phyloP scores from a whole-genome alignment of 108 stramenopile species.

The Fistulifera pelliculosa region DNA sequence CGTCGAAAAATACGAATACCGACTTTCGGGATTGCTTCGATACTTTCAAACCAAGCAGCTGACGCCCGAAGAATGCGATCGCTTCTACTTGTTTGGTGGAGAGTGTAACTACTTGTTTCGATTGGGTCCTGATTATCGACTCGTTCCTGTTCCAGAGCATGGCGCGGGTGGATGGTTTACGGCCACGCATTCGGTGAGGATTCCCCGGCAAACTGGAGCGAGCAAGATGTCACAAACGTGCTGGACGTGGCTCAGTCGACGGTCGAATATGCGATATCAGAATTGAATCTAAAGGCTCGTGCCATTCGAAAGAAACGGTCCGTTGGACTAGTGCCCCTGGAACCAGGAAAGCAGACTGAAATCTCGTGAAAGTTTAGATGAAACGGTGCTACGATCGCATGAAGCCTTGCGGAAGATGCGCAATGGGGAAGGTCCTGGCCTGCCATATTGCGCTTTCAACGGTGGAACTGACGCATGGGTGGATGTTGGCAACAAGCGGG shows the following conservation, averaged over 20 bases:
- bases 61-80: constrained; percentile 51
- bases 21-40: constrained; percentile 70
- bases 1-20: constrained; percentile 73
- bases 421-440: constrained; percentile 20
- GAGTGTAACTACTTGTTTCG: constrained; percentile 87
- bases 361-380: constrained; percentile 87
- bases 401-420: constrained; percentile 36
- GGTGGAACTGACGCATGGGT: constrained; percentile 90
- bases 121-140: constrained; percentile 59
- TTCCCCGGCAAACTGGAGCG: constrained; percentile 76
- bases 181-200: constrained; percentile 59
- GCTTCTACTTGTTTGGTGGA: constrained; percentile 91
- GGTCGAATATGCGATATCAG: constrained; percentile 35
- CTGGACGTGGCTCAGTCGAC: constrained; percentile 67
- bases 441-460: constrained; percentile 91
- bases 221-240: constrained; percentile 44
- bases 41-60: constrained; percentile 60
- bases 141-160: constrained; percentile 65
- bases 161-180: constrained; percentile 86
- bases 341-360: constrained; percentile 22
- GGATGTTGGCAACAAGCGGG: constrained; percentile 89
- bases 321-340: constrained; percentile 69
- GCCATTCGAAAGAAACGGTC: constrained; percentile 82
- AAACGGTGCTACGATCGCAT: constrained; percentile 75
- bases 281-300: constrained; percentile 61